Evolutionary conservation across 2,329 filamentous ascomycete species (phyloP).

Genomic region (Sporothrix curviconia): DNA sequence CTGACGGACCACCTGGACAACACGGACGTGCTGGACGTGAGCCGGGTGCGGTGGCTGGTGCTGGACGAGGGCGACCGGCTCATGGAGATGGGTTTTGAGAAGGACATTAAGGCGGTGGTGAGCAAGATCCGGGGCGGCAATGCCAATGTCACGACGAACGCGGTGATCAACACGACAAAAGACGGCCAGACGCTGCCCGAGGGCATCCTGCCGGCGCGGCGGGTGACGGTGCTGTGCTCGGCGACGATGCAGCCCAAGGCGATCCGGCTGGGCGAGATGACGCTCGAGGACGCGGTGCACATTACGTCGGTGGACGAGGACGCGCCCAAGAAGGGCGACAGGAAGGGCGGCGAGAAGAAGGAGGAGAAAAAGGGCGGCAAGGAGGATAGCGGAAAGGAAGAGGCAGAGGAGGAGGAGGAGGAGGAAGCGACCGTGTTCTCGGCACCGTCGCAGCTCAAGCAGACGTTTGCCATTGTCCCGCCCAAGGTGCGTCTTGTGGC

Average conservation of each 20-base stretch:
- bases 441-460: constrained; percentile 88
- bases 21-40: constrained; percentile 81
- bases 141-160: too few species aligned
- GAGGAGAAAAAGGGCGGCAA: not conserved
- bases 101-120: constrained; percentile 85
- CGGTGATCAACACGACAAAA: constrained; percentile 51
- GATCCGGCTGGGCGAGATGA: constrained; percentile 87
- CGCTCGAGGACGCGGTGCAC: constrained; percentile 84
- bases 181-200: constrained; percentile 49
- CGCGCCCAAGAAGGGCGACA: too few species aligned
- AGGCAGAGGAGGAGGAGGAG: constrained; percentile 35
- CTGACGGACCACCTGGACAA: constrained; percentile 88
- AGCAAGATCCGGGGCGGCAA: constrained; percentile 61
- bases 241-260: constrained; percentile 98
- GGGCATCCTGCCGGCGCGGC: constrained; percentile 62
- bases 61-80: constrained; percentile 95
- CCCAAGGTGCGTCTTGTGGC: constrained; percentile 88
- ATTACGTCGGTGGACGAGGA: constrained; percentile 51
- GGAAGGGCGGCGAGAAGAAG: constrained; percentile 33
- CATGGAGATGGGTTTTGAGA: constrained; percentile 96
- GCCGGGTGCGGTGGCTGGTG: constrained; percentile 86
- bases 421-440: constrained; percentile 48
- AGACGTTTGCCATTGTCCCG: constrained; percentile 80
- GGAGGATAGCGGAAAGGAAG: constrained; percentile 18
- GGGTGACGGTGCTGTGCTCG: constrained; percentile 86